phyloP scores from a whole-genome alignment of 352 stramenopile species.

The Globisporangium canariense region DNA sequence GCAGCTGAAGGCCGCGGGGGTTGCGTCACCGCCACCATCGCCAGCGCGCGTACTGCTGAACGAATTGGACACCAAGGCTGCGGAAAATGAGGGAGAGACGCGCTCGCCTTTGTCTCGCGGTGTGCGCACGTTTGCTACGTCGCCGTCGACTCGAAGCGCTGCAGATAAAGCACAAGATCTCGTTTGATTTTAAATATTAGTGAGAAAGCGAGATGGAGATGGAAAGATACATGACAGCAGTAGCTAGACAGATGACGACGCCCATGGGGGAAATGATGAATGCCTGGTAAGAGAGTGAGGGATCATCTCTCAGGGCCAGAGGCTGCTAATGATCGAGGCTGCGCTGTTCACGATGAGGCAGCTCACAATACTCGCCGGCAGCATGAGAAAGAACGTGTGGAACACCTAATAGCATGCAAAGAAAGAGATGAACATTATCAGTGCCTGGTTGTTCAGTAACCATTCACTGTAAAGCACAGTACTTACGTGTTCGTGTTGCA shows the following conservation, averaged over 20 bases:
- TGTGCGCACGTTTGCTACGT: background rate
- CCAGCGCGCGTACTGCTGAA: background rate
- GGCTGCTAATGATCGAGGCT: conserved; percentile 66
- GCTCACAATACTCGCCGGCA: conserved; percentile 76
- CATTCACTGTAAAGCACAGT: conserved; percentile 2
- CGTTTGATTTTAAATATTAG: conserved; percentile 21
- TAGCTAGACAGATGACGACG: conserved; percentile 1
- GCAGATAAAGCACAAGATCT: conserved; percentile 14
- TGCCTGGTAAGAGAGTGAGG: background rate
- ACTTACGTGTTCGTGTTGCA: conserved; percentile 73
- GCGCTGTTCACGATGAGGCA: conserved; percentile 76
- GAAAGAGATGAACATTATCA: conserved; percentile 5
- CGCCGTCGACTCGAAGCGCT: background rate
- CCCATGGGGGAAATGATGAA: background rate
- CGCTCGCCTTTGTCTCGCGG: background rate
- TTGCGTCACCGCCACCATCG: background rate
- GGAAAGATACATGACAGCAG: background rate
- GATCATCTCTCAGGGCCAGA: conserved; percentile 54
- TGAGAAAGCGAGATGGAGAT: background rate
- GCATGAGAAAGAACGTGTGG: conserved; percentile 79
- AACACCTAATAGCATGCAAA: conserved; percentile 41
- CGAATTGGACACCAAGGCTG: background rate
- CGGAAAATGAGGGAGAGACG: background rate
- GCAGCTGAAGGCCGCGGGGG: conserved; percentile 14
- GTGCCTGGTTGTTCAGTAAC: conserved; percentile 16